phyloP scores from a whole-genome alignment of 2,329 filamentous ascomycete genomes.

The Beauveria sp. region DNA sequence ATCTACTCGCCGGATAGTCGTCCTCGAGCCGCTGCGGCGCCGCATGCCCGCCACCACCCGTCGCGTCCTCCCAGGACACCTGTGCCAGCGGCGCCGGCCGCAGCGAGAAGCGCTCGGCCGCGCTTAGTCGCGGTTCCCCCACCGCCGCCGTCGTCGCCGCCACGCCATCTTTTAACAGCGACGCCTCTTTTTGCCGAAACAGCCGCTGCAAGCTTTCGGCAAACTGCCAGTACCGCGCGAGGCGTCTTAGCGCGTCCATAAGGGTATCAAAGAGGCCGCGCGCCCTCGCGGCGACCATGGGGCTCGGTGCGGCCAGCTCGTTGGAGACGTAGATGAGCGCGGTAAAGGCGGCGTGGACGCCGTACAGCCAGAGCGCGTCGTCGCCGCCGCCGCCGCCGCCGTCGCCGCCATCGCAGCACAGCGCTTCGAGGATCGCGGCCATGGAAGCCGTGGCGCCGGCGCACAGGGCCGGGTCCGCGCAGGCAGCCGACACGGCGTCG shows the following conservation, averaged over 20 bases:
- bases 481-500: background rate
- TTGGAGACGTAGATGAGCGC: constrained; percentile 17
- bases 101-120: background rate
- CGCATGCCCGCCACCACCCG: no score
- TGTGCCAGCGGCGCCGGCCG: background rate
- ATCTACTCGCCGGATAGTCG: no score
- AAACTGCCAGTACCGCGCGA: constrained; percentile 25
- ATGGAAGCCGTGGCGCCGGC: constrained; percentile 22
- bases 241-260: constrained; percentile 20
- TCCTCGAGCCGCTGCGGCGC: no score
- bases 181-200: constrained; percentile 18
- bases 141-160: background rate
- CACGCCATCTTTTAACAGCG: background rate
- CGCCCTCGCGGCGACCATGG: background rate
- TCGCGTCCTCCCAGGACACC: no score
- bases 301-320: background rate
- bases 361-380: constrained; percentile 22
- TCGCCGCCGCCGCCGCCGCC: constrained; percentile 17
- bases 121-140: background rate
- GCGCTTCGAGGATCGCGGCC: constrained; percentile 23
- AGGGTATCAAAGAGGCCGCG: constrained; percentile 18
- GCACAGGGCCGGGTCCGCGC: constrained; percentile 19
- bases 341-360: constrained; percentile 24
- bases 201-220: constrained; percentile 23
- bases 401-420: constrained; percentile 17